Conservation (phyloP, 2,329 filamentous ascomycete genomes). For the Aspergillus fumigatus region DNA sequence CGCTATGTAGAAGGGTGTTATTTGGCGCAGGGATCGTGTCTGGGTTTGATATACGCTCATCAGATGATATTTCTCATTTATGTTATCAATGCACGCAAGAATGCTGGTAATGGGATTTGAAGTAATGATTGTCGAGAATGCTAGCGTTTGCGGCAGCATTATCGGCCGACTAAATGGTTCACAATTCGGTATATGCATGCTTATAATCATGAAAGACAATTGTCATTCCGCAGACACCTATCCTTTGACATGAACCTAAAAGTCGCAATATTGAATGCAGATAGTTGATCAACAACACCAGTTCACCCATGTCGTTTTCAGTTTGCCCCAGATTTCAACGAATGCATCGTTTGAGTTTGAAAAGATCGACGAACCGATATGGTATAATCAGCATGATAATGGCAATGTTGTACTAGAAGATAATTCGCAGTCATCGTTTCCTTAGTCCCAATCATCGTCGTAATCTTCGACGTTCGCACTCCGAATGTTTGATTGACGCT, state of each 20-base stretch:
- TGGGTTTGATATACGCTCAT: neutral
- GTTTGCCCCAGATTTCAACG: neutral
- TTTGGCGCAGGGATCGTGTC: neutral
- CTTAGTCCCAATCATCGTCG: constrained; percentile 57
- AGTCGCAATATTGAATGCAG: neutral
- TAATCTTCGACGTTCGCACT: constrained; percentile 43
- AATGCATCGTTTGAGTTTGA: neutral
- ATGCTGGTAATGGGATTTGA: neutral
- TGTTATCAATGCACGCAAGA: neutral
- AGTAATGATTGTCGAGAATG: too few species aligned
- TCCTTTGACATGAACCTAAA: neutral
- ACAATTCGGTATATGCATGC: neutral
- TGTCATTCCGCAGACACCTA: neutral
- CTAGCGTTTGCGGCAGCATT: too few species aligned
- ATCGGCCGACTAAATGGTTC: neutral
- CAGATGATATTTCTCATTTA: neutral
- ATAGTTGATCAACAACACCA: neutral
- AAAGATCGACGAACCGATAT: neutral
- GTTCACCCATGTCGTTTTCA: neutral
- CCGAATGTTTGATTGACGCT: constrained; percentile 51
- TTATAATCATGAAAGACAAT: neutral
- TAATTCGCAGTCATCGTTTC: neutral
- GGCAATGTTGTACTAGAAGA: neutral
- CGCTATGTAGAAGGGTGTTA: neutral
- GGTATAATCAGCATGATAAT: neutral